Conservation (phyloP, 805 yeast species). For the Kluyveromyces wickerhamii region DNA sequence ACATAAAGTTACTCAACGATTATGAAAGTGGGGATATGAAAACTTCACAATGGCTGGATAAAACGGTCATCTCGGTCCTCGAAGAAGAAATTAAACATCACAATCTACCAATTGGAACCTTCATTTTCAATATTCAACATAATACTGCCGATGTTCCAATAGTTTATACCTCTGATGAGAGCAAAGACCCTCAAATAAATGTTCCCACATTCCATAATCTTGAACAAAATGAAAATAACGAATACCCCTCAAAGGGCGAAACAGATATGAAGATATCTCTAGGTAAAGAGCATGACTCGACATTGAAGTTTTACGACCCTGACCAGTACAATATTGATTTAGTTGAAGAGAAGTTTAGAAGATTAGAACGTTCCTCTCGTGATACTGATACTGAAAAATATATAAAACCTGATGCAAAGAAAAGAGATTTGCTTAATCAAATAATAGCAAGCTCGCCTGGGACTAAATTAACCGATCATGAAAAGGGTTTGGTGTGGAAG, state of each 20-base stretch:
- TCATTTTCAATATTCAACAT: constrained; percentile 43
- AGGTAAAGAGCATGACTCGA: constrained; percentile 25
- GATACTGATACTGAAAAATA: constrained; percentile 73
- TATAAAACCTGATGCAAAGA: constrained; percentile 77
- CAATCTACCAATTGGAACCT: constrained; percentile 22
- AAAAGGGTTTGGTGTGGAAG: constrained; percentile 84
- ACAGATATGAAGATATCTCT: constrained; percentile 25
- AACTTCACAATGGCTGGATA: constrained; percentile 66
- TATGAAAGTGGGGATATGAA: constrained; percentile 63
- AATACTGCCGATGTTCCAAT: constrained; percentile 66
- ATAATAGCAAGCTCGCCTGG: constrained; percentile 78
- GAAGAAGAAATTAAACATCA: constrained; percentile 19
- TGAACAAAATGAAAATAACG: constrained; percentile 34
- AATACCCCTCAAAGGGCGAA: constrained; percentile 22
- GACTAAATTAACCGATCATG: constrained; percentile 69
- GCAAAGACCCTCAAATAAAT: constrained; percentile 24
- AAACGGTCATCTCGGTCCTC: constrained; percentile 48
- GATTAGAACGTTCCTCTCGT: constrained; percentile 75
- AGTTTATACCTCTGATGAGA: constrained; percentile 54
- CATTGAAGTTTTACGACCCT: constrained; percentile 52
- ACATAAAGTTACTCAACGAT: constrained; percentile 47
- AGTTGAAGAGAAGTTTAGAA: constrained; percentile 78
- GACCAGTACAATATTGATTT: constrained; percentile 68
- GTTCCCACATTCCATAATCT: constrained; percentile 37
- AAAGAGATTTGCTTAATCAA: constrained; percentile 61